These are phyloP conservation scores for Taphrina deformans DNA, from an alignment of 1,139 yeast species.

Conservation along the genomic window DNA sequence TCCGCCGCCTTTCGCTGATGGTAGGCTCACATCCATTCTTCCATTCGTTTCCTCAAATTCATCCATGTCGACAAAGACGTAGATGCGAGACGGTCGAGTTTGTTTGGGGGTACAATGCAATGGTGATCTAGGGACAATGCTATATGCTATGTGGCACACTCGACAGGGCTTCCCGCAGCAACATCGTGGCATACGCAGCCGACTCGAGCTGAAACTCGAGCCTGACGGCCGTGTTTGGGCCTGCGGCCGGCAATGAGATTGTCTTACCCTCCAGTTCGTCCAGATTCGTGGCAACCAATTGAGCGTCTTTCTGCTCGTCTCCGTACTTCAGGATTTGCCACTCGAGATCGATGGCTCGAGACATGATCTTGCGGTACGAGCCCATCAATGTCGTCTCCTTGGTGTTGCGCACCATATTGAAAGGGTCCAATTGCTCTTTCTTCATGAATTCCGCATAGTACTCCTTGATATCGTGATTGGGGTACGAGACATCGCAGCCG, in stretches of 20 bases:
- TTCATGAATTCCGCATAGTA: constrained; percentile 75
- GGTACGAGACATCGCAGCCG: constrained; percentile 85
- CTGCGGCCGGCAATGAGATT: constrained; percentile 38
- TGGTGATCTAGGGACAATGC: too few relatives aligned
- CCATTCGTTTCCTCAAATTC: too few relatives aligned
- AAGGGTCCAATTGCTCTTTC: constrained; percentile 78
- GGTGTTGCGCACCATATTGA: constrained; percentile 76
- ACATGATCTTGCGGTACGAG: constrained; percentile 74
- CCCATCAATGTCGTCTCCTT: constrained; percentile 91
- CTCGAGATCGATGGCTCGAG: constrained; percentile 64
- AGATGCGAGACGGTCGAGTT: too few relatives aligned
- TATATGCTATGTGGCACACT: constrained; percentile 25
- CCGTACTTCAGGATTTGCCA: constrained; percentile 65
- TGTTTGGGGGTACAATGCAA: too few relatives aligned
- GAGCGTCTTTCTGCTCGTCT: constrained; percentile 55
- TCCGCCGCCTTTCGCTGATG: too few relatives aligned
- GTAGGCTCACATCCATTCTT: too few relatives aligned
- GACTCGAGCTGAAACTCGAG: constrained; percentile 76
- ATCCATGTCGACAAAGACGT: too few relatives aligned
- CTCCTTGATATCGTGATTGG: constrained; percentile 63
- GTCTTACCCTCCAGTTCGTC: constrained; percentile 54
- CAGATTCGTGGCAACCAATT: constrained; percentile 76
- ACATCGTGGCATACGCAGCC: constrained; percentile 97
- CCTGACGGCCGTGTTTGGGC: constrained; percentile 53
- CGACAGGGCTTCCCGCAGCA: constrained; percentile 50